Conservation (phyloP, 139 green algal species). For the Chlamydomonas sp. region DNA sequence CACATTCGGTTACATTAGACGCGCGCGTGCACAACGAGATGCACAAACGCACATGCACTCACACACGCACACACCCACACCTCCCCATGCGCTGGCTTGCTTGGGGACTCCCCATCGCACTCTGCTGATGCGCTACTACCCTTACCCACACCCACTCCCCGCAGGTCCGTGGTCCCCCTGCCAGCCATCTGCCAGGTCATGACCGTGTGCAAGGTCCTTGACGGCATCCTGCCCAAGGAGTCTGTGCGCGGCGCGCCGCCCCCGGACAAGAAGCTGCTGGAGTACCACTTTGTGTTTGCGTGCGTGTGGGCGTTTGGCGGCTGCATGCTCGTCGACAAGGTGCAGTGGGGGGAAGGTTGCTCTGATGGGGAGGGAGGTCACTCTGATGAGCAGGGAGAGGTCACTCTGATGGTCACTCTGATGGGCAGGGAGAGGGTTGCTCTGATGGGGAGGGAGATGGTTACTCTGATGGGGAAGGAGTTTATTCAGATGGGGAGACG, state of each 20-base stretch:
- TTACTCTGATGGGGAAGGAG: too few relatives aligned
- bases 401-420: too few relatives aligned
- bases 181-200: slow-evolving; percentile 70
- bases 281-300: slow-evolving; percentile 88
- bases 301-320: slow-evolving; percentile 90
- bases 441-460: not conserved
- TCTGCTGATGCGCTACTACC: too few relatives aligned
- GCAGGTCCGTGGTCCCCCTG: slow-evolving; percentile 70
- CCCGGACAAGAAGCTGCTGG: slow-evolving; percentile 77
- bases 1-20: too few relatives aligned
- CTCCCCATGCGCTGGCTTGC: too few relatives aligned
- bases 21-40: too few relatives aligned
- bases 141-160: too few relatives aligned
- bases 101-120: too few relatives aligned
- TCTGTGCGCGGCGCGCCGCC: slow-evolving; percentile 40
- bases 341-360: not conserved
- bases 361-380: not conserved
- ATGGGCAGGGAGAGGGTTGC: too few relatives aligned
- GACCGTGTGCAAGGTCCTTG: slow-evolving; percentile 89
- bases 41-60: too few relatives aligned
- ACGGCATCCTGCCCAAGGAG: slow-evolving; percentile 70
- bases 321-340: slow-evolving; percentile 75
- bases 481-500: too few relatives aligned
- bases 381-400: not conserved
- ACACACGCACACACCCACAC: too few relatives aligned